Base-by-base conservation (phyloP, 768 basidiomycete species). In the Kwoniella europaea region DNA sequence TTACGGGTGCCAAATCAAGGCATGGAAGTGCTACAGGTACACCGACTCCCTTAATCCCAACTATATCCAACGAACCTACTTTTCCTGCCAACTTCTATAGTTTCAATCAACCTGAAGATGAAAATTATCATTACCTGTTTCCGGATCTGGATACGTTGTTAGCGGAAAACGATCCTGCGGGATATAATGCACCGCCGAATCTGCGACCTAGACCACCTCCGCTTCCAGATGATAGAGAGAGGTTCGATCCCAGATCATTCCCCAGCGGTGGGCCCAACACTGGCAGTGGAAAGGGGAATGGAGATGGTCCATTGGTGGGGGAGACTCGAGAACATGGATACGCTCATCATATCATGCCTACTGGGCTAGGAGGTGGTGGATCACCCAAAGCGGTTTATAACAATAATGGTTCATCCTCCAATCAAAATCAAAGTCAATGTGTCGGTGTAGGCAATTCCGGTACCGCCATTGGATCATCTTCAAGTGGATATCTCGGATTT, bases 121-220 rank as follows among this genome's bases (percentile, higher is more conserved):
- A 71, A 10, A 41, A 65, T 46, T 79, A 77, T 56, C 56, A 69
- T 13, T 80, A 76, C 56, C 70, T 80, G 5, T 80, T 80, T 43
- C 79, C 79, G 0, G 72, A 80, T 68, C 65, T 79, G 15, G 76
- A 74, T 22, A 50, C 65, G 15, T 13, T 68, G 20, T 44, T 61
- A 43, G 54, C 54, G n/a, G 54, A 55, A 12, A 24, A 24, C 12
- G 54, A 24, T 43, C 42, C 42, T 41, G 20, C 29, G 6, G 12
- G 18, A 9, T 27, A 18, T 24, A n/a, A n/a, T 20, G 20, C 3
- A 43, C 16, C 59, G 16, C 41, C 16, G 3, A 16, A 18, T 16
- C 35, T 35, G 7, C 15, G 9, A 18, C 42, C 42, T 61, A 18
- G 20, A 55, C 41, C 18, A 43, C 35, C 42, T 12, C 59, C 59